Percentiles rank a stretch among this genome's conserved stretches.
Conservation (phyloP, 371 early-diverging fungal species). For the Mortierella sp. region DNA sequence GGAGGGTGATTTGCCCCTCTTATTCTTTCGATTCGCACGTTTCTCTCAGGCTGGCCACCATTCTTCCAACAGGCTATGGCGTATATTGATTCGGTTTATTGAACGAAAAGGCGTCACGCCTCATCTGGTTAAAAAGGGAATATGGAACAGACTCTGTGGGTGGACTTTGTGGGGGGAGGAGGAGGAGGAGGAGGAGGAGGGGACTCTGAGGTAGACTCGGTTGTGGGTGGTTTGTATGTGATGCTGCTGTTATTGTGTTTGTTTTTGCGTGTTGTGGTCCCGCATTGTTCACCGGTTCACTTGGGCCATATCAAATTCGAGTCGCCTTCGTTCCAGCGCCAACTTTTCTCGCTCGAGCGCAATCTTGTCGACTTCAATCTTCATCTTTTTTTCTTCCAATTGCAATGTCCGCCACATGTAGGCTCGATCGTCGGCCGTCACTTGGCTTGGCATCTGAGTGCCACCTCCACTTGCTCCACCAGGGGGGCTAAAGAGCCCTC, state of each 20-base stretch:
- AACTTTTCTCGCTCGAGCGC: conserved; percentile 43
- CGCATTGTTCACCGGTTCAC: background rate
- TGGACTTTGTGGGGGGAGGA: background rate
- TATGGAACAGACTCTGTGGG: background rate
- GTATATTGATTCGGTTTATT: too few relatives aligned
- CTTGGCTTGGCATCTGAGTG: conserved; percentile 19
- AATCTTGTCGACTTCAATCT: conserved; percentile 40
- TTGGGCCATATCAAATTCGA: conserved; percentile 40
- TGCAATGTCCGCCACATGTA: conserved; percentile 25
- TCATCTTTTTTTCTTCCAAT: conserved; percentile 33
- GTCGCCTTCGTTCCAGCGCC: conserved; percentile 25
- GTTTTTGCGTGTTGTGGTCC: background rate
- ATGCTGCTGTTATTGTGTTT: too few relatives aligned
- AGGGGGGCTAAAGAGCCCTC: background rate
- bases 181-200: too few relatives aligned
- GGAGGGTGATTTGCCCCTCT: background rate
- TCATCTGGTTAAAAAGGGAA: background rate
- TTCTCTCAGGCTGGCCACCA: too few relatives aligned
- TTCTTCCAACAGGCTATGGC: too few relatives aligned
- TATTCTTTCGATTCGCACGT: too few relatives aligned
- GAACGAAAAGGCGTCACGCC: too few relatives aligned
- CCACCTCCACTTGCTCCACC: conserved; percentile 1
- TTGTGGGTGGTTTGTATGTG: background rate
- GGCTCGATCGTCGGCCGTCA: conserved; percentile 28
- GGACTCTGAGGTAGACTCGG: background rate